Evolutionary conservation across 768 basidiomycete genomes (phyloP).

Genomic region (Psilocybe sp.): DNA sequence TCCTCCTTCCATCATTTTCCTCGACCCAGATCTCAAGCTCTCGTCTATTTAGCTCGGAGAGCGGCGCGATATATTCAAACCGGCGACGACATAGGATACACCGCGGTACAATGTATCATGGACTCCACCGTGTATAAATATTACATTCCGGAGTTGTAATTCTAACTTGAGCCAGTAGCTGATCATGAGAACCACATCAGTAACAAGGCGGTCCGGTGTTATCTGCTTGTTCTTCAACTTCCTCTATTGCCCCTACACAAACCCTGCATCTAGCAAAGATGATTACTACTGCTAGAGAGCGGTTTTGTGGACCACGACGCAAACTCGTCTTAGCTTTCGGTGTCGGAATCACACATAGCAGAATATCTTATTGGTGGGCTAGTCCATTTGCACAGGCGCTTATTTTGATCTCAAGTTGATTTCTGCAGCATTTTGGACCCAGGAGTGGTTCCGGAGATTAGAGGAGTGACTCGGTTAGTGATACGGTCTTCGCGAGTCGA

Average conservation of each 20-base stretch:
- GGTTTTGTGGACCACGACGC: constrained; percentile 34
- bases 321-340: constrained; percentile 43
- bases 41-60: too few relatives aligned
- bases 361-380: constrained; percentile 33
- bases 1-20: too few relatives aligned
- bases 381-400: not conserved
- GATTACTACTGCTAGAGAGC: constrained; percentile 27
- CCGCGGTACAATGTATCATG: too few relatives aligned
- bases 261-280: not conserved
- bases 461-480: constrained; percentile 39
- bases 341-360: constrained; percentile 42
- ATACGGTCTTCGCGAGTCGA: not conserved
- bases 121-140: too few relatives aligned
- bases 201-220: too few relatives aligned
- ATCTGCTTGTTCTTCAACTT: not conserved
- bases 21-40: too few relatives aligned
- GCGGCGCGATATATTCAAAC: too few relatives aligned
- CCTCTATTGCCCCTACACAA: not conserved
- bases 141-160: too few relatives aligned
- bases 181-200: too few relatives aligned
- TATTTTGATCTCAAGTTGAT: constrained; percentile 1
- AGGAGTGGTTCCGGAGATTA: constrained; percentile 36
- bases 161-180: too few relatives aligned
- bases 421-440: constrained; percentile 35
- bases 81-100: too few relatives aligned